Base-by-base conservation (phyloP, 2,329 filamentous ascomycete species). In the Bipolaris bicolor region DNA sequence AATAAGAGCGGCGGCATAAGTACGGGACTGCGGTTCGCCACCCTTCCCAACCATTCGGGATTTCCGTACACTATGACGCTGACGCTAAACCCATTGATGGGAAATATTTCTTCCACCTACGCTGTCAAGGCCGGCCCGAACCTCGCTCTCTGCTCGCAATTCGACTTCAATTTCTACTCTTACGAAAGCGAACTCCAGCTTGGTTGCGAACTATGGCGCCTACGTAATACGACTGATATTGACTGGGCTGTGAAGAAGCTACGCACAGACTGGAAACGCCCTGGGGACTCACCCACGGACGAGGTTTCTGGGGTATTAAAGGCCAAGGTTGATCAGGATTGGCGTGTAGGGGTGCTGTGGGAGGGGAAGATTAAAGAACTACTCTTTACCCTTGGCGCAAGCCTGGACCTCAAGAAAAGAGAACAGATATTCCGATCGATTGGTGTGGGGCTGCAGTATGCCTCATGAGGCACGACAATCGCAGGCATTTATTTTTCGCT, bases 91-190 rank as follows among this genome's bases (percentile, higher is more conserved):
- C 95, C 95, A 3, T 81, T 99, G 47, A 97, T 97, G 86, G 95
- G 95, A 16, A 96, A 91, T 71, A 83, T 99, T 58, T 93, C 90
- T 55, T 91, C 92, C 34, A 96, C 88, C 15, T 99, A 99, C 75
- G 91, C 95, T 0, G 91, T 98, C 46, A 90, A 91, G 70, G 94
- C 94, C 1, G 92, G 92, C 3, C 86, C 86, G 33, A 87, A 92
- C 68, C 86, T 96, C 65, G 90, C 92, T 10, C 84, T 99, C 48
- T 95, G 92, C 62, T 96, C 92, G 20, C 88, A 90, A 48, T 94
- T 98, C 79, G 92, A 96, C 72, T 99, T 99, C 79, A 99, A 99
- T 71, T 90, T 97, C 48, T 98, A 97, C 78, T 97, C 92, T 74
- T 99, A 97, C 80, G 95, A 99, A 80, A 97, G 92, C 72, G 90